Evolutionary conservation across 805 yeast genomes (phyloP), one percentile per base, ranked within the genome.

Genomic region (Saccharomyces kudriavzevii): DNA sequence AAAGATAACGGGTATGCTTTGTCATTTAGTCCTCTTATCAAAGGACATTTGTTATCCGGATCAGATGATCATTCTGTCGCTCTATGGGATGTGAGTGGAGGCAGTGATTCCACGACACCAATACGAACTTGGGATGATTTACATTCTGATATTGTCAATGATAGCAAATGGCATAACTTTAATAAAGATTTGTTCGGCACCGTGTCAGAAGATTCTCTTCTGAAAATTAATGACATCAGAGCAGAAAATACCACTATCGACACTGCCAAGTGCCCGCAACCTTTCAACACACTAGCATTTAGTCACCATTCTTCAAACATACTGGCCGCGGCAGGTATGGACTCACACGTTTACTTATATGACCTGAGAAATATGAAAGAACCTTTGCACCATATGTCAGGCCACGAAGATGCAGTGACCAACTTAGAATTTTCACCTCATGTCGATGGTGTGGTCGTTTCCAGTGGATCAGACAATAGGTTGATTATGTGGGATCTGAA

Each of bases 401-500:
- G 94, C 1, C 97, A 89, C 61, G 82, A 85, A 3, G 88, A 80
- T 30, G 70, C 86, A 1, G 81, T 89, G 40, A 86, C 91, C 0
- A 73, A 82, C 46, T 66, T 89, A 53, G 90, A 87, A 62, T 89
- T 91, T 78, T 84, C 87, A 48, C 90, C 91, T 1, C 83, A 79
- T 59, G 73, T 77, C 50, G 96, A 89, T 60, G 92, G 92, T 14
- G 77, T 89, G 3, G 64, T 89, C 8, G 89, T 90, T 1, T 82
- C 90, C 0, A 87, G 90, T 3, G 82, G 89, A 1, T 80, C 80
- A 56, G 96, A 89, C 65, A 77, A 94, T 57, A 75, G 96, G 54
- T 80, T 87, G 14, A 83, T 88, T 35, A 60, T 89, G 4, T 89
- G 96, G 96, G 96, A 89, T 65, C 72, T 89, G 54, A 73, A 75